These are phyloP conservation scores for Tetraselmis striata DNA, from an alignment of 139 green algal species.

Conservation along the genomic window DNA sequence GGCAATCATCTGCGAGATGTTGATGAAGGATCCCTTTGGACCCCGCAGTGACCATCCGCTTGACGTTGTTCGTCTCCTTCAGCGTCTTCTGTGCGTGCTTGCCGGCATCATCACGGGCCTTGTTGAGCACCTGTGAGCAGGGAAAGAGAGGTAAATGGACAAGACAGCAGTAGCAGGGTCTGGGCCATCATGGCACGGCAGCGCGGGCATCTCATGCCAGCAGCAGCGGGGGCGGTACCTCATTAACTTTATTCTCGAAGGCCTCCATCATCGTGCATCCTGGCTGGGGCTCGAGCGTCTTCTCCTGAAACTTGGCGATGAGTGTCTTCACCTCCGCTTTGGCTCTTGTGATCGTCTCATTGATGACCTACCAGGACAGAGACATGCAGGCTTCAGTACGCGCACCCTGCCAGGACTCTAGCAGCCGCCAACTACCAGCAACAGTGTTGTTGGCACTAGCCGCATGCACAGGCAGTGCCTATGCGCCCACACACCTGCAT, in stretches of 20 bases:
- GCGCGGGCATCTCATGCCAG: too few species aligned
- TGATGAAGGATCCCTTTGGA: conserved; percentile 98
- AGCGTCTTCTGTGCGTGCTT: conserved; percentile 82
- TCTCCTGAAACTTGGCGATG: conserved; percentile 40
- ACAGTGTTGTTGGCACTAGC: too few species aligned
- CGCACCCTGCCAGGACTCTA: too few species aligned
- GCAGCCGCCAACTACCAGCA: too few species aligned
- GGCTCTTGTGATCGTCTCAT: conserved; percentile 67
- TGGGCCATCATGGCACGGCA: too few species aligned
- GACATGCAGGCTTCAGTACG: too few species aligned
- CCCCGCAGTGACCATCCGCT: conserved; percentile 94
- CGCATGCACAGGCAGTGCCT: too few species aligned
- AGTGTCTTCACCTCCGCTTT: conserved; percentile 51
- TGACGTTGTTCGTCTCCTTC: conserved; percentile 93
- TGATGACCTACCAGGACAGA: conserved; percentile 62
- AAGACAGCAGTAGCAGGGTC: background rate
- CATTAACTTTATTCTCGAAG: conserved; percentile 88
- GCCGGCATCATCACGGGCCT: conserved; percentile 88
- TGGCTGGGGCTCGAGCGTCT: conserved; percentile 41
- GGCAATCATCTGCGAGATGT: conserved; percentile 99
- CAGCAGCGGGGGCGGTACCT: conserved; percentile 10
- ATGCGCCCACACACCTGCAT: conserved; percentile 51
- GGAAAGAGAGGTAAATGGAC: background rate
- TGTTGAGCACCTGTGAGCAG: conserved; percentile 91
- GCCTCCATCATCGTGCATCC: conserved; percentile 86